These are phyloP conservation scores for Pseudodiploospora longispora DNA, from an alignment of 2,329 filamentous ascomycete species.

Conservation along the genomic window DNA sequence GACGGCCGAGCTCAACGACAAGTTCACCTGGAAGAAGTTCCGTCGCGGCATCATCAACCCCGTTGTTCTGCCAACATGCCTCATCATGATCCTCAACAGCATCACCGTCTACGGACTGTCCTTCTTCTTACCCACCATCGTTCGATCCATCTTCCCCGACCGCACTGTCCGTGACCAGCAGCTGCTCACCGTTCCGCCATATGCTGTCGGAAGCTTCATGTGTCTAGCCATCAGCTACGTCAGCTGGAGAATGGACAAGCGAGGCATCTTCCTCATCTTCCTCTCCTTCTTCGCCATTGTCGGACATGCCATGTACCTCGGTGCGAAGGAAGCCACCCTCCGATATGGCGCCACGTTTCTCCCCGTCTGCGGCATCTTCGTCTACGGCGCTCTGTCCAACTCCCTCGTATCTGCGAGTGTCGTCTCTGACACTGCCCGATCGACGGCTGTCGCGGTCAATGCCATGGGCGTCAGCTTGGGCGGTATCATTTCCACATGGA, in stretches of 20 bases:
- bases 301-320: conserved; percentile 63
- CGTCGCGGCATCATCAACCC: conserved; percentile 57
- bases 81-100: conserved; percentile 58
- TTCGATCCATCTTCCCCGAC: conserved; percentile 57
- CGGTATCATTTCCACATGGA: conserved; percentile 51
- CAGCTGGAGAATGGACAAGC: conserved; percentile 49
- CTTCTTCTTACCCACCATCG: conserved; percentile 66
- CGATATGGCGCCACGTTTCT: conserved; percentile 64
- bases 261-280: conserved; percentile 52
- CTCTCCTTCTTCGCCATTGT: conserved; percentile 53
- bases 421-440: conserved; percentile 58
- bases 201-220: conserved; percentile 57
- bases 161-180: conserved; percentile 52
- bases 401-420: conserved; percentile 61
- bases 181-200: conserved; percentile 62
- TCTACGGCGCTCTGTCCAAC: conserved; percentile 56
- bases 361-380: conserved; percentile 53
- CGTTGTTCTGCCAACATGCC: conserved; percentile 38
- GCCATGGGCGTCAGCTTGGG: conserved; percentile 33
- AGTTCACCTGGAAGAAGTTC: conserved; percentile 51
- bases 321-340: conserved; percentile 37
- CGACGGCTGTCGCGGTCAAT: conserved; percentile 51
- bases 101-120: conserved; percentile 65
- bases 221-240: conserved; percentile 50
- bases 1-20: conserved; percentile 48